Evolutionary conservation across 106 monocot genomes (phyloP), one percentile per base, ranked within the genome.

Genomic region (Hemerocallis citrina): DNA sequence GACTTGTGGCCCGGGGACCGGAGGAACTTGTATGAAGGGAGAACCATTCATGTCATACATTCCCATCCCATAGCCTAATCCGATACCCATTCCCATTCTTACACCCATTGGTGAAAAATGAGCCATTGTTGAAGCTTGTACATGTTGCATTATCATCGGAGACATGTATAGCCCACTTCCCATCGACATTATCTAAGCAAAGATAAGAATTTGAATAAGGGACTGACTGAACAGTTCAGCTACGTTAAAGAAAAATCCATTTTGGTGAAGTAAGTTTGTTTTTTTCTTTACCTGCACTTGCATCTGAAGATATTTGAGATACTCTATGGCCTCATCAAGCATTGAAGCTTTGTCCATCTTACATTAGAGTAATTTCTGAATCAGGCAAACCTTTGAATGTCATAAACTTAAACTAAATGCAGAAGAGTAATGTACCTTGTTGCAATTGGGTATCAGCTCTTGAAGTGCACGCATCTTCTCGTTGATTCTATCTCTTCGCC

Each of bases 281-380:
- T 30, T 12, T 65, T 39, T 47, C 82, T n/a, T n/a, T n/a, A 85
- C 93, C 88, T 85, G 93, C 8, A 93, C 70, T 77, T 89, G 93
- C 32, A 85, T 65, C 64, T 93, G 89, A 64, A 93, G 93, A n/a
- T 85, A 70, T 70, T 89, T 89, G 57, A 93, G 79, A 44, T 93
- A 89, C 67, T 93, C 93, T 32, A 93, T 89, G 31, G 93, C 93
- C 60, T 93, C 93, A 47, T 93, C 93, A 66, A 93, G 93, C 88
- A 93, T 85, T 15, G 93, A 93, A 27, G 93, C 93, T 75, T 93
- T 93, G 65, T 93, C 93, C 48, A 80, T 82, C 93, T 93, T 74
- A 22, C 67, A 70, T 23, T 1, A 66, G 19, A 11, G 17, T 4
- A 19, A 31, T 2, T 30, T 9, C 2, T 10, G n/a, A 31, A 32